Percentiles rank a stretch among this genome's conserved stretches.
Conservation (phyloP, 2,329 filamentous ascomycete genomes). For the Colletotrichum theobromicola region DNA sequence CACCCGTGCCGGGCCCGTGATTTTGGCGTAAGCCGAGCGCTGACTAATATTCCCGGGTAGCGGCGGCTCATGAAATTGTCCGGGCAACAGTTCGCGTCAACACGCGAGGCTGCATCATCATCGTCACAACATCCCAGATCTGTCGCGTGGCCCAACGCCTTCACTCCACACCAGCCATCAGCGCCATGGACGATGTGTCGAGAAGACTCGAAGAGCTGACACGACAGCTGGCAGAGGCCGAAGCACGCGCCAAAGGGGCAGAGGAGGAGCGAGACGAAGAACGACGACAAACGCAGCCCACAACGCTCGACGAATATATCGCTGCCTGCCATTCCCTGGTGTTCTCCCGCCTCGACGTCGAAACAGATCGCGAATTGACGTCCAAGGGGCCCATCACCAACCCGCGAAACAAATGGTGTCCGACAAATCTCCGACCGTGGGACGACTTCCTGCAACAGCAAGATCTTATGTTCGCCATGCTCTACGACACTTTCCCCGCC, state of each 20-base stretch:
- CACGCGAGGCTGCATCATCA: background rate
- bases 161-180: background rate
- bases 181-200: background rate
- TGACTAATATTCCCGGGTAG: background rate
- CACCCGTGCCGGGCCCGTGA: background rate
- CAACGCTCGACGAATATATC: conserved; percentile 34
- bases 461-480: conserved; percentile 23
- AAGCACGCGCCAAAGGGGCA: background rate
- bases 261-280: conserved; percentile 6
- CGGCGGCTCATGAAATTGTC: background rate
- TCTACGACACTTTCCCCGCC: conserved; percentile 26
- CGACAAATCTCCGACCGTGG: conserved; percentile 31
- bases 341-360: conserved; percentile 28
- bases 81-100: background rate
- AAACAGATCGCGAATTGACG: conserved; percentile 27
- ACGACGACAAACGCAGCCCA: conserved; percentile 25
- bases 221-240: background rate
- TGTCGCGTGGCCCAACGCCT: background rate
- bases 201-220: background rate
- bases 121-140: background rate
- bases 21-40: background rate
- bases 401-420: conserved; percentile 33
- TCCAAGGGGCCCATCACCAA: conserved; percentile 31
- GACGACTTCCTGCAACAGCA: conserved; percentile 31
- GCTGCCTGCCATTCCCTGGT: conserved; percentile 30